Conservation (phyloP, 371 early-diverging fungal genomes). For the Dichotomocladium elegans region DNA sequence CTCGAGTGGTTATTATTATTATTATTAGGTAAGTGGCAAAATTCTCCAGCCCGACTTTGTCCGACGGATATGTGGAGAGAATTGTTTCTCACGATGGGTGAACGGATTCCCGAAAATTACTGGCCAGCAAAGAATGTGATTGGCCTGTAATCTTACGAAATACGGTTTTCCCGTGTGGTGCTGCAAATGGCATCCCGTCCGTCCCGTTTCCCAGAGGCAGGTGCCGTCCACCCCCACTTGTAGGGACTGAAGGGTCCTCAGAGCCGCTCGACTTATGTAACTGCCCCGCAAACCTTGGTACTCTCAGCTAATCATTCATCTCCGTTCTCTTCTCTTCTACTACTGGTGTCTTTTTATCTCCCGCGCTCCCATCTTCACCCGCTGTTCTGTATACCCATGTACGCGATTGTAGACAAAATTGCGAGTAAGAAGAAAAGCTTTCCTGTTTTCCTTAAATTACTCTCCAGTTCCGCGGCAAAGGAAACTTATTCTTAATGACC, state of each 20-base stretch:
- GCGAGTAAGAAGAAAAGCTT: background rate
- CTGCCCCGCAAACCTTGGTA: background rate
- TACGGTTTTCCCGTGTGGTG: constrained; percentile 4
- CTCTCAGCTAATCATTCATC: background rate
- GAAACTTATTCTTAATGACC: background rate
- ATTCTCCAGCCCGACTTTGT: constrained; percentile 6
- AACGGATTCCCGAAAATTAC: background rate
- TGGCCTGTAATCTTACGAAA: constrained; percentile 5
- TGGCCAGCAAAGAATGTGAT: background rate
- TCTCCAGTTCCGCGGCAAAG: background rate
- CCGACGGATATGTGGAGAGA: background rate
- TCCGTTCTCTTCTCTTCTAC: background rate
- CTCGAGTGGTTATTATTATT: no score
- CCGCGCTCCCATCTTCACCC: background rate
- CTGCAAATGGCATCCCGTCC: background rate
- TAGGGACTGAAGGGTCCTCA: constrained; percentile 9
- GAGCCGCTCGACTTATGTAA: constrained; percentile 6
- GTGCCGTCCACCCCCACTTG: background rate
- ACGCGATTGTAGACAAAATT: background rate
- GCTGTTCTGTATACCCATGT: background rate
- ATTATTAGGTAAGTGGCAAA: background rate
- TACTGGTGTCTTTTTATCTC: no score
- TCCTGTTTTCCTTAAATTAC: background rate
- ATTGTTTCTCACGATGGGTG: background rate
- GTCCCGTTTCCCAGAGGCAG: constrained; percentile 3